phyloP scores from a whole-genome alignment of 2,329 filamentous ascomycete genomes.

The Fusarium tjaetaba region DNA sequence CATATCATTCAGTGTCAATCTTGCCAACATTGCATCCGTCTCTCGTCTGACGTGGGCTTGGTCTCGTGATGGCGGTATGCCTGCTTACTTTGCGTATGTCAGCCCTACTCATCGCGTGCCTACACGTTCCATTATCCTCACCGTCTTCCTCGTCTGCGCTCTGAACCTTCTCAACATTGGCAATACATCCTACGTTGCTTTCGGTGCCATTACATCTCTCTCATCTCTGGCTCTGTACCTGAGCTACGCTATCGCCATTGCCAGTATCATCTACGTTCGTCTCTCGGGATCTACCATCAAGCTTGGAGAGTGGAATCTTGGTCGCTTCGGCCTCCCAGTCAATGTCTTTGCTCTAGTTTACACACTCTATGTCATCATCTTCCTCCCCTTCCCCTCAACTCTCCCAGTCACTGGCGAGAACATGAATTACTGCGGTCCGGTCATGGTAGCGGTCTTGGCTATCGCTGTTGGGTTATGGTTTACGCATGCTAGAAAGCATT shows the following conservation, averaged over 20 bases:
- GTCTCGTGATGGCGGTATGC: constrained; percentile 41
- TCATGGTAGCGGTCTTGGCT: constrained; percentile 35
- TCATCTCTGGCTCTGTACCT: constrained; percentile 40
- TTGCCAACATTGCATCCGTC: constrained; percentile 40
- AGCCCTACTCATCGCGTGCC: constrained; percentile 38
- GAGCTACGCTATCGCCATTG: constrained; percentile 41
- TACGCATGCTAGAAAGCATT: constrained; percentile 34
- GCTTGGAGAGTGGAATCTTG: constrained; percentile 41
- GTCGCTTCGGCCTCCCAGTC: constrained; percentile 24
- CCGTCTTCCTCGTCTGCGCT: constrained; percentile 40
- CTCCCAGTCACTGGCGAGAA: constrained; percentile 34
- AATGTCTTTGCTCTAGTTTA: constrained; percentile 38
- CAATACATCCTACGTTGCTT: constrained; percentile 39
- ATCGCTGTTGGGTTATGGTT: constrained; percentile 36
- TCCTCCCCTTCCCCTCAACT: constrained; percentile 40
- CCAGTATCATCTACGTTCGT: constrained; percentile 38
- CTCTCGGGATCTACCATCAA: constrained; percentile 18
- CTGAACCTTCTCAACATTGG: constrained; percentile 42
- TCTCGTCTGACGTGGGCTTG: constrained; percentile 42
- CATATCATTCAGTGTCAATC: constrained; percentile 40
- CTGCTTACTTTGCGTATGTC: constrained; percentile 39
- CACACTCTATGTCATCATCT: constrained; percentile 39
- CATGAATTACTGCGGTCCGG: constrained; percentile 42
- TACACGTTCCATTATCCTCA: constrained; percentile 36
- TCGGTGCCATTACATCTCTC: constrained; percentile 38